Base-by-base conservation (phyloP, 371 early-diverging fungal genomes). In the Apophysomyces trapeziformis region DNA sequence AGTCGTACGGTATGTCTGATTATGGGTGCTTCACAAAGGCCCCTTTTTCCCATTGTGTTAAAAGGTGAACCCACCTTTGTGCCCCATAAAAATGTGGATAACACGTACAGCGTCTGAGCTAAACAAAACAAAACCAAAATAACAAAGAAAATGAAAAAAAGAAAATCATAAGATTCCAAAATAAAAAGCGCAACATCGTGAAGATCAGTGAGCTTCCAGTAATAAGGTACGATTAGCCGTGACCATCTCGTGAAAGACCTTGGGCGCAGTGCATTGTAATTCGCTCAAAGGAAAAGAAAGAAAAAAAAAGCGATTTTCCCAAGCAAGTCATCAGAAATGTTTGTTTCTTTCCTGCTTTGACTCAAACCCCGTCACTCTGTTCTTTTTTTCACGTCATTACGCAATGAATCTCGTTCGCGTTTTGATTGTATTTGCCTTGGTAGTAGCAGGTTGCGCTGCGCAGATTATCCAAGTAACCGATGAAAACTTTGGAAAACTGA, bases 391-490 rank as follows among this genome's bases (percentile, higher is more conserved):
- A 13, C 11, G 16, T 50, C 9, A 9, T 50, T 50, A 7, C 21
- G 21, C n/a, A 16, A 50, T 50, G 54, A 50, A 50, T 5, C 4
- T 50, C n/a, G 21, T 50, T 21, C 54, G 21, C 21, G 7, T 50
- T 4, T 11, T 50, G 5, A 21, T 50, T 50, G 11, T 9, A 16
- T 21, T 50, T 21, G 54, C 54, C 21, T 11, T 50, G 16, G 35
- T 21, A 21, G 21, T 68, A 7, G 14, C 61, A 0, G 60, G 57
- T 5, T 61, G 67, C 58, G 36, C 46, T 56, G 76, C 79, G 13
- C 58, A 65, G 9, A 58, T 77, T 9, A n/a, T 73, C 8, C 61
- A 80, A 64, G 38, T 80, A 11, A 77, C 77, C 4, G 80, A 80
- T 58, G 68, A 67, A 1, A 80, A 80, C 58, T 72, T 80, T 44